Evolutionary conservation across 176 grass and related monocot species (phyloP).

Genomic region (Cenchrus fungigraminus): DNA sequence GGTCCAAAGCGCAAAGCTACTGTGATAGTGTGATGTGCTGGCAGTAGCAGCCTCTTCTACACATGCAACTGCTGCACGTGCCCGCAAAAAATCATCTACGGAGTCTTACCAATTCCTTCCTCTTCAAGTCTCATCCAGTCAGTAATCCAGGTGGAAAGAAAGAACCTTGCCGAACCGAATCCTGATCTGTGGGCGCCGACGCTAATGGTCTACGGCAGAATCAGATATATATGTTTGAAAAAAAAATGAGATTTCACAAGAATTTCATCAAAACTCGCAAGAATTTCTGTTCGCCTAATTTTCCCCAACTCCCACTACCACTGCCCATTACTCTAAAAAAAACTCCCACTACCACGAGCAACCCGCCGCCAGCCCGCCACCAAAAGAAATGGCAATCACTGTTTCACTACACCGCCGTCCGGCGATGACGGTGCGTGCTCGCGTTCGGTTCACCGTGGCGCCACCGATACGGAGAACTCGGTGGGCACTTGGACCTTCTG

Average conservation of each 20-base stretch:
- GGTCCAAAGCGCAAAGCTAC: no score
- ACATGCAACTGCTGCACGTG: not conserved
- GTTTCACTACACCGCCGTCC: not conserved
- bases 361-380: not conserved
- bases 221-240: not conserved
- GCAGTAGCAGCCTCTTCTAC: not conserved
- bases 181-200: not conserved
- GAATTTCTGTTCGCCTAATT: not conserved
- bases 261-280: not conserved
- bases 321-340: no score
- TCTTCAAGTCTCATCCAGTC: not conserved
- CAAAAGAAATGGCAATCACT: not conserved
- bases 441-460: conserved; percentile 44
- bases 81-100: not conserved
- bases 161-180: not conserved
- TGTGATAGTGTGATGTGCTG: not conserved
- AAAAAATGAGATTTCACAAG: not conserved
- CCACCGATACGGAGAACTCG: conserved; percentile 59
- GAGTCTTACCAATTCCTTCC: no score
- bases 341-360: no score
- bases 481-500: conserved; percentile 51
- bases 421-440: conserved; percentile 9
- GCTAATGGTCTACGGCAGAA: not conserved
- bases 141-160: not conserved
- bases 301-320: not conserved